phyloP scores from a whole-genome alignment of 768 basidiomycete genomes.

The Dacryopinax spathularia region DNA sequence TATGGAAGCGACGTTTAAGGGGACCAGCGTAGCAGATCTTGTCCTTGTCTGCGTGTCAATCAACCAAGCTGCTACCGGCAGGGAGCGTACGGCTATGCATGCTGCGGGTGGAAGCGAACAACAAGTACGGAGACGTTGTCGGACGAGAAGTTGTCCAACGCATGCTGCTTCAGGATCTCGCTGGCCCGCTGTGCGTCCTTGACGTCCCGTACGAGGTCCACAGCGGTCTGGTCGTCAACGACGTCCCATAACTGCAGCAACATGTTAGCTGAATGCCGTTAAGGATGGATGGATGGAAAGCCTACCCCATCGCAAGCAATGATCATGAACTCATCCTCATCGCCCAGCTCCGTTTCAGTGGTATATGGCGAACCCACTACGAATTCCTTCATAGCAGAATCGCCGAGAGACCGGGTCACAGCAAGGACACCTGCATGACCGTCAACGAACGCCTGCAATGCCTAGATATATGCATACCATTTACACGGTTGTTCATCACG shows the following conservation, averaged over 20 bases:
- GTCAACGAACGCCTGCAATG: too few species aligned
- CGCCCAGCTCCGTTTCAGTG: constrained; percentile 84
- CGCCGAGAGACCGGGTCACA: constrained; percentile 89
- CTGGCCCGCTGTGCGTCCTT: constrained; percentile 74
- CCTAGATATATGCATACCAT: constrained; percentile 48
- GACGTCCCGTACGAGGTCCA: constrained; percentile 63
- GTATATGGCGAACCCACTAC: constrained; percentile 97
- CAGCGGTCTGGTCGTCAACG: constrained; percentile 74
- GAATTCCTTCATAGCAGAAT: constrained; percentile 98
- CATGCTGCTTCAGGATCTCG: constrained; percentile 60
- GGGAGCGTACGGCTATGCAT: background rate
- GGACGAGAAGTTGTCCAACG: constrained; percentile 73
- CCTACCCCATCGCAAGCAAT: constrained; percentile 95
- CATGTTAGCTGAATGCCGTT: background rate
- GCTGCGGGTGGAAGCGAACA: constrained; percentile 43
- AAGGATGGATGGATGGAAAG: constrained; percentile 12
- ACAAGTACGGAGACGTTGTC: constrained; percentile 92
- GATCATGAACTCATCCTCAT: constrained; percentile 87
- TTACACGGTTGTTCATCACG: constrained; percentile 96
- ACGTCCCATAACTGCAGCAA: constrained; percentile 83
- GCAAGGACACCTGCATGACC: constrained; percentile 57
- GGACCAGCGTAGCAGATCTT: background rate
- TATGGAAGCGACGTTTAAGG: background rate
- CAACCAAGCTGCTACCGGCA: background rate
- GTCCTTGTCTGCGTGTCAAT: background rate